Evolutionary conservation across 2,329 filamentous ascomycete genomes (phyloP).

Genomic region (Aurifilum marmelostoma): DNA sequence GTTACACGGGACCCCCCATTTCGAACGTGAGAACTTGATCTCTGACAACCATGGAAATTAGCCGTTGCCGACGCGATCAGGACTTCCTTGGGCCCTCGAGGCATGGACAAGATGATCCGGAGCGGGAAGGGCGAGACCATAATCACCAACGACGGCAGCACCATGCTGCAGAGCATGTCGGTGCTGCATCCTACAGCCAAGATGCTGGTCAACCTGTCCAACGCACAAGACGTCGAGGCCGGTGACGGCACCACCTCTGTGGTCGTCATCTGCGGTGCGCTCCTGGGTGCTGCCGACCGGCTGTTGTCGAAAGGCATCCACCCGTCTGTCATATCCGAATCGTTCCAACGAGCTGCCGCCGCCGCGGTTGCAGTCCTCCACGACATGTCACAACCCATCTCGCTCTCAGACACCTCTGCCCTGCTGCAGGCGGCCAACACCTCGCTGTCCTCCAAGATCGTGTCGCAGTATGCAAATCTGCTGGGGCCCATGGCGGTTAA

Average conservation of each 20-base stretch:
- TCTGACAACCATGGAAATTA: slow-evolving; percentile 41
- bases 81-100: slow-evolving; percentile 92
- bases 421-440: slow-evolving; percentile 97
- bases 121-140: slow-evolving; percentile 95
- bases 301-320: slow-evolving; percentile 93
- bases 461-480: slow-evolving; percentile 93
- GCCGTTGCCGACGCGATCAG: slow-evolving; percentile 97
- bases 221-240: slow-evolving; percentile 96
- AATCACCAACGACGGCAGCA: slow-evolving; percentile 99
- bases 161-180: slow-evolving; percentile 98
- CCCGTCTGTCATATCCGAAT: slow-evolving; percentile 95
- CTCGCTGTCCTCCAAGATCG: slow-evolving; percentile 96
- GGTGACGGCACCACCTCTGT: slow-evolving; percentile 98
- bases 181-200: slow-evolving; percentile 99
- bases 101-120: slow-evolving; percentile 99
- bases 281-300: slow-evolving; percentile 90
- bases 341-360: slow-evolving; percentile 91
- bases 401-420: slow-evolving; percentile 82
- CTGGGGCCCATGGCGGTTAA: slow-evolving; percentile 98
- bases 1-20: neutral
- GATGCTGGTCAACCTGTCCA: slow-evolving; percentile 97
- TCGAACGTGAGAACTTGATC: slow-evolving; percentile 15
- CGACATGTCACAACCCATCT: slow-evolving; percentile 93
- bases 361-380: slow-evolving; percentile 89
- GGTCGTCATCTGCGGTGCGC: slow-evolving; percentile 94